phyloP scores from a whole-genome alignment of 2,329 filamentous ascomycete species.

The Cladosporium austrohemisphaericum region DNA sequence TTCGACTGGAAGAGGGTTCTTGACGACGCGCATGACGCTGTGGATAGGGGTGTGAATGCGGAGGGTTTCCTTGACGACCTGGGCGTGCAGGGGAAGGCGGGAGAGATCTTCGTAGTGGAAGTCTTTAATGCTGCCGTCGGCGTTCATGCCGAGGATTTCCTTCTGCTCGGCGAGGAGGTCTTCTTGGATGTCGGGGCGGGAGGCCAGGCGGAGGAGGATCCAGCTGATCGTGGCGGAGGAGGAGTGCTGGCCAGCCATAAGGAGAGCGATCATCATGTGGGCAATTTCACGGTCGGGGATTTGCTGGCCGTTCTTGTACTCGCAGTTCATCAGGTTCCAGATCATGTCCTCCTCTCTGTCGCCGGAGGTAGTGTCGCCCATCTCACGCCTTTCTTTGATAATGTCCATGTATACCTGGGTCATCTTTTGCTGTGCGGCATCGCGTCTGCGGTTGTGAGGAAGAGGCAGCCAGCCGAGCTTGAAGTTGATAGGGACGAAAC shows the following conservation, averaged over 20 bases:
- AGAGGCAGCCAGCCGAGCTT: slow-evolving; percentile 84
- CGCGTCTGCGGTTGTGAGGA: slow-evolving; percentile 80
- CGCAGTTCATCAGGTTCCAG: slow-evolving; percentile 81
- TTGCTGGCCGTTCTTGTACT: slow-evolving; percentile 75
- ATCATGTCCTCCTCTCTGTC: slow-evolving; percentile 67
- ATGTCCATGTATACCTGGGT: slow-evolving; percentile 78
- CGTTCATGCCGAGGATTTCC: slow-evolving; percentile 64
- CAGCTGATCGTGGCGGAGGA: slow-evolving; percentile 80
- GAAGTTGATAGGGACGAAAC: slow-evolving; percentile 86
- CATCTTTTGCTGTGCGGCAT: slow-evolving; percentile 75
- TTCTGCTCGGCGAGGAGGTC: slow-evolving; percentile 82
- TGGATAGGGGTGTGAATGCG: slow-evolving; percentile 90
- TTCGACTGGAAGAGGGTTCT: slow-evolving; percentile 77
- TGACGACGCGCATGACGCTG: slow-evolving; percentile 90
- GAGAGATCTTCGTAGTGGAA: slow-evolving; percentile 74
- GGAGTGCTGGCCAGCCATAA: slow-evolving; percentile 90
- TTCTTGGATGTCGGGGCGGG: slow-evolving; percentile 71
- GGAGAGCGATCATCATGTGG: slow-evolving; percentile 89
- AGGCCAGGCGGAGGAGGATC: slow-evolving; percentile 78
- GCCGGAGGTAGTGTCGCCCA: slow-evolving; percentile 40
- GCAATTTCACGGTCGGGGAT: slow-evolving; percentile 83
- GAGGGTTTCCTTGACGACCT: slow-evolving; percentile 87
- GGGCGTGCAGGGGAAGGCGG: slow-evolving; percentile 75
- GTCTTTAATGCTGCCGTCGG: slow-evolving; percentile 53
- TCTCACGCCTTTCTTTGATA: slow-evolving; percentile 65